A percentile compares a stretch with the other conserved stretches of the same genome.
phyloP scores from a whole-genome alignment of 768 basidiomycete species.

The Lactifluus pinguis region DNA sequence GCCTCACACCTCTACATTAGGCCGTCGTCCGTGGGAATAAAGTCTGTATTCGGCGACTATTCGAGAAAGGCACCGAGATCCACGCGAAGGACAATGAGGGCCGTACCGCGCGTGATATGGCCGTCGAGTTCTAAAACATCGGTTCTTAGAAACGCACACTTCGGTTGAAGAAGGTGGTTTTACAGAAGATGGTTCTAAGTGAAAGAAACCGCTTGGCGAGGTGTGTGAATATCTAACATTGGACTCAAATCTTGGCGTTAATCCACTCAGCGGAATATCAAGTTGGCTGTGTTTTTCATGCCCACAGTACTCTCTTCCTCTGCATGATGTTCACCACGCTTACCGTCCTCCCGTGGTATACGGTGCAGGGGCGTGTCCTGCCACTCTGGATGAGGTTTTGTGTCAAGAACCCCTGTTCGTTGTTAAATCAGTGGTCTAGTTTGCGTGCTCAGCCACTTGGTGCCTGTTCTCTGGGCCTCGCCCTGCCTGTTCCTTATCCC shows the following conservation, averaged over 20 bases:
- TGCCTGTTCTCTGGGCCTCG: too few relatives aligned
- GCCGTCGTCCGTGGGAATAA: conserved; percentile 94
- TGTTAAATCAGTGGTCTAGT: too few relatives aligned
- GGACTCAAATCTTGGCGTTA: not conserved
- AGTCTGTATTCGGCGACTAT: conserved; percentile 70
- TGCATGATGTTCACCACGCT: conserved; percentile 80
- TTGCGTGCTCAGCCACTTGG: too few relatives aligned
- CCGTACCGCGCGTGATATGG: conserved; percentile 91
- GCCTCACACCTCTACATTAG: conserved; percentile 91
- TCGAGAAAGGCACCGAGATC: conserved; percentile 82
- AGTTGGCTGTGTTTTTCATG: conserved; percentile 65
- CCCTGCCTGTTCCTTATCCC: too few relatives aligned
- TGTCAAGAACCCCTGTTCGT: too few relatives aligned
- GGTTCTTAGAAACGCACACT: conserved; percentile 85
- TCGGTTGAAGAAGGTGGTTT: conserved; percentile 82
- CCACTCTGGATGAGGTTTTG: too few relatives aligned
- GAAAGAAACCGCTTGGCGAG: conserved; percentile 61
- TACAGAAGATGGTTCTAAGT: conserved; percentile 63
- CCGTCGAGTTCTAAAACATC: conserved; percentile 81
- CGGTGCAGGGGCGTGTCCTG: too few relatives aligned
- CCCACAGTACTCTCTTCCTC: conserved; percentile 74
- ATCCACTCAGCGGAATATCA: conserved; percentile 62
- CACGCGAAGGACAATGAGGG: conserved; percentile 72
- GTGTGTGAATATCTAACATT: conserved; percentile 30
- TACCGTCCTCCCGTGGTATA: conserved; percentile 78